Base-by-base conservation (phyloP, 306 rosid genomes). In the Argentina anserina region DNA sequence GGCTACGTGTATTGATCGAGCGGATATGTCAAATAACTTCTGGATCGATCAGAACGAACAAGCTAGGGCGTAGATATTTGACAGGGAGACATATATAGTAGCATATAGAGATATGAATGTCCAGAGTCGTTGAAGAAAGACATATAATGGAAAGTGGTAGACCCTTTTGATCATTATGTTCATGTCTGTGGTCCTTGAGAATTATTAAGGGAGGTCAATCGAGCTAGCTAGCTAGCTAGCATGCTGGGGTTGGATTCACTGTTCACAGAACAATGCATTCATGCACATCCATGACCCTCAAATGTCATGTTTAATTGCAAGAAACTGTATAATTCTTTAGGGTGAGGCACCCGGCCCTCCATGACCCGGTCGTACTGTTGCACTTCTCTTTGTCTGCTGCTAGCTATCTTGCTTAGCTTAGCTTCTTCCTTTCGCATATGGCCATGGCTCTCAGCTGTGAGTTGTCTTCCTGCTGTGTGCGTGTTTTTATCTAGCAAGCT, bases 361-460 rank as follows among this genome's bases (percentile, higher is more conserved):
- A 55, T 25, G 62, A 55, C 62, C 64, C n/a, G 3, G 5, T 28
- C 39, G 65, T 59, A 29, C 65, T 47, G 72, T 42, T 79, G 79
- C 68, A 67, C 70, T 41, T 40, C 23, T 52, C 45, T 53, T 56
- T 80, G 78, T 79, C 86, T 60, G 45, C 69, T 72, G 65, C 62
- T 29, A 36, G 63, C 31, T 23, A 53, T 53, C 14, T 23, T 50
- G 8, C 34, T 56, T 56, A 4, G 34, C 13, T 58, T 58, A 15
- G 39, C 40, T 29, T 29, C 74, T 50, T 67, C 53, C 66, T 21
- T 69, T 72, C 58, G 65, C 68, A 45, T 36, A 39, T 36, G 66
- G 79, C 84, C 36, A 84, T 87, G 59, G 9, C 50, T 17, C 63
- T 86, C 46, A 11, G 59, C 18, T 70, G 42, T 82, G 85, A 82